Evolutionary conservation across 805 yeast genomes (phyloP), one percentile per base, ranked within the genome.

Genomic region (Ogataea thermomethanolica): DNA sequence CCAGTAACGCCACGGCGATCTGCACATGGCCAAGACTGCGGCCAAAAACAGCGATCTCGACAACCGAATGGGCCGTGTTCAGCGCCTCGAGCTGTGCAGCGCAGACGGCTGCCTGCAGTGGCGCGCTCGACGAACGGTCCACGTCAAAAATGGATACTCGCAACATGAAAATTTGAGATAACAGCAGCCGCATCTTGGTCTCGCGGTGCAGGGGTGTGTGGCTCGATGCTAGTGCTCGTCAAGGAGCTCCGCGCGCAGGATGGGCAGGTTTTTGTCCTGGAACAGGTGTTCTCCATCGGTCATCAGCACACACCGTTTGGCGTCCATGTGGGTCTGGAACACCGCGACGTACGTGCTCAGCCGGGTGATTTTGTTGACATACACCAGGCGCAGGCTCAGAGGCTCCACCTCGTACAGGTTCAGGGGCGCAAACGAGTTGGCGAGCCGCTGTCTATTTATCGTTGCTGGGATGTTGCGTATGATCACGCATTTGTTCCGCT

Each of bases 261-360:
- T 45, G 2, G 68, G 66, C 37, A 59, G 42, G 14, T 44, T 35
- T 1, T 36, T 24, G 6, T 59, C 55, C 23, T 54, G 50, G 43
- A 59, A 64, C 41, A 64, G 55, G 15, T 51, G 53, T 14, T 52
- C 47, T 2, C 84, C 83, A 54, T 82, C 78, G 50, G 66, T 70
- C 45, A 72, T 70, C 10, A 74, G 56, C 4, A 72, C 73, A 54
- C 81, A 81, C 29, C 78, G 58, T 13, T 44, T 46, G 2, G 86
- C 80, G 41, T 75, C 76, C 2, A 54, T 44, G 2, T 49, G 43
- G 45, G 70, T 66, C 11, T 64, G 64, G 49, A 82, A 82, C 14
- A 66, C 58, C 3, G 77, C 56, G 8, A 77, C 53, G 48, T 65
- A 68, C 2, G 59, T 46, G 5, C 56, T 49, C 1, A 45, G 25